A percentile compares a stretch with the other conserved stretches of the same genome.
These are phyloP conservation scores for Kwoniella sp. DNA, from an alignment of 768 basidiomycete species.

Conservation along the genomic window DNA sequence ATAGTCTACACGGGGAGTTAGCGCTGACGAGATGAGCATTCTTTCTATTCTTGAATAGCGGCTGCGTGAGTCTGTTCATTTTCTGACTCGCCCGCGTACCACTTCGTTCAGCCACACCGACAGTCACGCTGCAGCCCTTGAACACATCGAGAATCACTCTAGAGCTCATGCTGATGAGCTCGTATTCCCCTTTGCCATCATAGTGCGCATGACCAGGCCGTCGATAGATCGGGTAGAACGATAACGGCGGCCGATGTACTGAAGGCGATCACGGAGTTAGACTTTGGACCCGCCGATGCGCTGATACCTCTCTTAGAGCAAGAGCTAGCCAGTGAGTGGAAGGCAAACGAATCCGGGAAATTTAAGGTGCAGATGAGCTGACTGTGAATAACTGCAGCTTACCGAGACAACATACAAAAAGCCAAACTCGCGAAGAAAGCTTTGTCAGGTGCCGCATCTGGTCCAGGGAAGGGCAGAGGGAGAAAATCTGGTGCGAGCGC, in stretches of 20 bases:
- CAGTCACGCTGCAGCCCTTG: background rate
- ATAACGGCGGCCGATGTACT: constrained; percentile 88
- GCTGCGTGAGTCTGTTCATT: constrained; percentile 59
- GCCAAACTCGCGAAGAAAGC: constrained; percentile 31
- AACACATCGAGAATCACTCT: background rate
- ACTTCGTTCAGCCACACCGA: background rate
- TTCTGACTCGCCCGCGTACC: background rate
- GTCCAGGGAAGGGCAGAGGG: constrained; percentile 21
- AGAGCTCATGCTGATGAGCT: background rate
- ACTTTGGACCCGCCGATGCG: constrained; percentile 48
- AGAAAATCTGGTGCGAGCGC: constrained; percentile 29
- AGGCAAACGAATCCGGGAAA: background rate
- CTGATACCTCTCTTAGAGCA: constrained; percentile 41
- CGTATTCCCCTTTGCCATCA: background rate
- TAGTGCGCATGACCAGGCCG: constrained; percentile 85
- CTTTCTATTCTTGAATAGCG: constrained; percentile 51
- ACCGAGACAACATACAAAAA: constrained; percentile 47
- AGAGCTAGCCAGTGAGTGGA: constrained; percentile 47
- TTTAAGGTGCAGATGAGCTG: no score
- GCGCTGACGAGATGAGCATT: no score
- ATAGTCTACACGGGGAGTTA: no score
- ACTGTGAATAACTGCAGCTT: constrained; percentile 36
- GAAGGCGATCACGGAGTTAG: constrained; percentile 60
- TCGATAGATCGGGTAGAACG: constrained; percentile 81
- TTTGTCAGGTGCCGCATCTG: constrained; percentile 7